A percentile compares a stretch with the other conserved stretches of the same genome.
phyloP scores from a whole-genome alignment of 1,139 yeast species.

The Candida sp. region DNA sequence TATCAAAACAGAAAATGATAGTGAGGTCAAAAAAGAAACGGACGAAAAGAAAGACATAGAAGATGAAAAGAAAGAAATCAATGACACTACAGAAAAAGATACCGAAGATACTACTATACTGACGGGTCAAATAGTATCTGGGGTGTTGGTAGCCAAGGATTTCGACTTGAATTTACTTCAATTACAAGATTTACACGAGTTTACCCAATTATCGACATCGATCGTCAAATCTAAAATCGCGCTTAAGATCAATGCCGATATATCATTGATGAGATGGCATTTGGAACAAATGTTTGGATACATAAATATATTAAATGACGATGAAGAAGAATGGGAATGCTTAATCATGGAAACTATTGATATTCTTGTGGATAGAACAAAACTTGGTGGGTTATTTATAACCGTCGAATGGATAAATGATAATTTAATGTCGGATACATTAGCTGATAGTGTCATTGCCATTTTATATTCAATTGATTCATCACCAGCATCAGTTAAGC shows the following conservation, averaged over 20 bases:
- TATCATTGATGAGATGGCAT: conserved; percentile 83
- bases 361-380: conserved; percentile 41
- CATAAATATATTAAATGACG: conserved; percentile 63
- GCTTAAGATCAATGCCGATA: conserved; percentile 74
- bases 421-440: conserved; percentile 76
- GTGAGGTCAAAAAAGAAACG: conserved; percentile 12
- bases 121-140: conserved; percentile 58
- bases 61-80: conserved; percentile 9
- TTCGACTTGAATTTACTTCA: conserved; percentile 83
- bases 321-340: conserved; percentile 53
- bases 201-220: conserved; percentile 83
- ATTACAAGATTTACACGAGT: conserved; percentile 84
- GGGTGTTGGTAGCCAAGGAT: conserved; percentile 88
- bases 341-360: conserved; percentile 45
- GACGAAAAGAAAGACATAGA: conserved; percentile 13
- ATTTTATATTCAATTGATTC: conserved; percentile 89
- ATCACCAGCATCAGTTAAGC: conserved; percentile 90
- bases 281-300: conserved; percentile 94
- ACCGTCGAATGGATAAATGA: conserved; percentile 92
- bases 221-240: conserved; percentile 80
- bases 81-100: conserved; percentile 3
- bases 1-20: conserved; percentile 12
- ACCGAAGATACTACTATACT: conserved; percentile 14
- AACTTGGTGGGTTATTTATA: conserved; percentile 41
- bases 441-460: conserved; percentile 93